These are phyloP conservation scores for Begonia fuchsioides DNA, from an alignment of 306 rosid species.

Conservation along the genomic window DNA sequence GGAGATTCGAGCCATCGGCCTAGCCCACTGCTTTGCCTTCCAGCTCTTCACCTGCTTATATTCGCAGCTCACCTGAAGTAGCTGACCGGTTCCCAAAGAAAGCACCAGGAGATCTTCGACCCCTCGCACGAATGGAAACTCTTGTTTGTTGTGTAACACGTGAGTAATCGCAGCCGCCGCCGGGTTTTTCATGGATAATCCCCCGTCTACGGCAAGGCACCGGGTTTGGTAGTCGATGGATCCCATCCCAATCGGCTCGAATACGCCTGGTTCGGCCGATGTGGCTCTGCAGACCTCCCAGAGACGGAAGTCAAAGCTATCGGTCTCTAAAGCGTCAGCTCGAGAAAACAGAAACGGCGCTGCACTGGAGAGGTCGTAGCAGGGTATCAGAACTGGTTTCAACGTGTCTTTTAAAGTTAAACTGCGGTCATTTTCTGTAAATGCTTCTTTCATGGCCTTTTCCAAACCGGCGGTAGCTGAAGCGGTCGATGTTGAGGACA, in stretches of 20 bases:
- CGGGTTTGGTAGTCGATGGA: constrained; percentile 49
- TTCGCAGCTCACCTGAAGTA: constrained; percentile 45
- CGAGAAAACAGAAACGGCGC: constrained; percentile 95
- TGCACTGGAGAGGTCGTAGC: constrained; percentile 83
- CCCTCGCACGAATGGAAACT: constrained; percentile 94
- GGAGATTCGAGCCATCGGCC: constrained; percentile 74
- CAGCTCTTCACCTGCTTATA: constrained; percentile 52
- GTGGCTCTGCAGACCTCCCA: constrained; percentile 98
- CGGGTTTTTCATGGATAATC: constrained; percentile 84
- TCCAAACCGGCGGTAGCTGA: constrained; percentile 45
- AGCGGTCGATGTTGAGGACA: constrained; percentile 13
- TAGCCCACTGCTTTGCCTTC: constrained; percentile 89
- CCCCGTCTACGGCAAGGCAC: constrained; percentile 87
- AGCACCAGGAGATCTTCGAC: constrained; percentile 89
- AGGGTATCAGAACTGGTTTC: constrained; percentile 81
- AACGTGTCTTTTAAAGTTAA: constrained; percentile 77
- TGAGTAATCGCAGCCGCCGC: constrained; percentile 92
- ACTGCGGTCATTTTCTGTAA: constrained; percentile 27
- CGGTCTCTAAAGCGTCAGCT: constrained; percentile 92
- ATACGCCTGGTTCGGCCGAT: constrained; percentile 69
- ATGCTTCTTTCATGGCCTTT: constrained; percentile 62
- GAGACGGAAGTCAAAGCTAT: constrained; percentile 75
- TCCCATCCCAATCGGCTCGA: constrained; percentile 67
- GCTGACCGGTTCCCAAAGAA: constrained; percentile 77
- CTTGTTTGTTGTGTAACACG: constrained; percentile 96